These are phyloP conservation scores for Alternaria sp. DNA, from an alignment of 2,329 filamentous ascomycete species.

Conservation along the genomic window DNA sequence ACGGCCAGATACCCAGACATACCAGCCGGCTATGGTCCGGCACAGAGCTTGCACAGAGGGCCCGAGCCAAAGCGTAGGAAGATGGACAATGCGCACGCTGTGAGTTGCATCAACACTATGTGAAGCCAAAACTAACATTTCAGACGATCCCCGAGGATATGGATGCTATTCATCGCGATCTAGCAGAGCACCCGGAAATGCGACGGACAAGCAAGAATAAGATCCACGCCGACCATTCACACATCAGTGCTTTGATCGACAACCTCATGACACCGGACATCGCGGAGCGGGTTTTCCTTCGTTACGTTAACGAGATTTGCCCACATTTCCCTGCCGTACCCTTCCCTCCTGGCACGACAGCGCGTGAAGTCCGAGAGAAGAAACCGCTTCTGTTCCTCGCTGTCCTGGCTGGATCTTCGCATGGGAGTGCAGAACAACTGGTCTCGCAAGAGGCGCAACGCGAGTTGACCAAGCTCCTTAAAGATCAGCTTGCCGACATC, in stretches of 20 bases:
- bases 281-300: slow-evolving; percentile 63
- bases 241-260: slow-evolving; percentile 50
- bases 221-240: slow-evolving; percentile 43
- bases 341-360: slow-evolving; percentile 61
- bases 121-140: slow-evolving; percentile 2
- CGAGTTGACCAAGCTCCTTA: slow-evolving; percentile 70
- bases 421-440: slow-evolving; percentile 50
- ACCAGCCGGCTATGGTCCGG: slow-evolving; percentile 41
- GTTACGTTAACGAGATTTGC: slow-evolving; percentile 62
- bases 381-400: slow-evolving; percentile 67
- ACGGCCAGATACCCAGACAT: slow-evolving; percentile 30
- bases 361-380: slow-evolving; percentile 61
- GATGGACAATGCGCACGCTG: slow-evolving; percentile 35
- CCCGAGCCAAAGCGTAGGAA: slow-evolving; percentile 44
- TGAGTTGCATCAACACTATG: slow-evolving; percentile 13
- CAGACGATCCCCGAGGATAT: slow-evolving; percentile 48
- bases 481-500: slow-evolving; percentile 75
- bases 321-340: slow-evolving; percentile 65
- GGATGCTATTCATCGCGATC: slow-evolving; percentile 46
- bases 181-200: slow-evolving; percentile 45
- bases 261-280: slow-evolving; percentile 58
- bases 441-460: slow-evolving; percentile 64
- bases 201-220: slow-evolving; percentile 38
- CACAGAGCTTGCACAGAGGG: slow-evolving; percentile 38
- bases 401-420: slow-evolving; percentile 61